Evolutionary conservation across 345 rosid genomes (phyloP), one percentile per base, ranked within the genome.

Genomic region (Bruguiera gymnorhiza): DNA sequence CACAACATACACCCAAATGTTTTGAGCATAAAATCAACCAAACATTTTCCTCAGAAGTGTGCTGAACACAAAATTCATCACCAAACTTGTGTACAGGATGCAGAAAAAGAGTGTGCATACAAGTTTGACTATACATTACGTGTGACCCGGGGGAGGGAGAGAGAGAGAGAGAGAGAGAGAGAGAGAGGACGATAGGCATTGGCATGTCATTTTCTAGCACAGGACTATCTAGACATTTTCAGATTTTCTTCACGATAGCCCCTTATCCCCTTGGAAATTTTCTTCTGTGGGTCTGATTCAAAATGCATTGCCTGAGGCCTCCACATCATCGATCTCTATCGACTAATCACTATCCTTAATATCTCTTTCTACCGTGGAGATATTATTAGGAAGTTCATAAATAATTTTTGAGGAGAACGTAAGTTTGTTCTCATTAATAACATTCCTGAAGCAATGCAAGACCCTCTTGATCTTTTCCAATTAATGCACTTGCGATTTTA

Each of bases 251-350:
- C 43, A 2, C 43, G 29, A 30, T 6, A 23, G 3, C 61, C 15
- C 43, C 59, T 55, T 62, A 66, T 69, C 60, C 68, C 39, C 46
- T 6, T 3, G 8, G 16, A 34, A 61, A 15, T 15, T 61, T 73
- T 54, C 46, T 54, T 7, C 64, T 20, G 8, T 2, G 3, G 29
- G 53, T 52, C 57, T 23, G 31, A 57, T 29, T 50, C 36, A 53
- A 23, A 27, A 31, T 39, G 51, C 7, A 19, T 16, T 11, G 70
- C 60, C 63, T 53, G 69, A 65, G 67, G 8, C 68, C 29, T 53
- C 65, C 80, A 69, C 75, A 53, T 70, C 78, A 76, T 57, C 73
- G 23, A 72, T 80, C 66, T 69, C 79, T 3, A 43, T 70, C 62
- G 51, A 6, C 24, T 27, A 55, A n/a, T 23, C 23, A 61, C 23